Evolutionary conservation across 1,284 basidiomycete species (phyloP).

Genomic region (Phellopilus nigrolimitatus): DNA sequence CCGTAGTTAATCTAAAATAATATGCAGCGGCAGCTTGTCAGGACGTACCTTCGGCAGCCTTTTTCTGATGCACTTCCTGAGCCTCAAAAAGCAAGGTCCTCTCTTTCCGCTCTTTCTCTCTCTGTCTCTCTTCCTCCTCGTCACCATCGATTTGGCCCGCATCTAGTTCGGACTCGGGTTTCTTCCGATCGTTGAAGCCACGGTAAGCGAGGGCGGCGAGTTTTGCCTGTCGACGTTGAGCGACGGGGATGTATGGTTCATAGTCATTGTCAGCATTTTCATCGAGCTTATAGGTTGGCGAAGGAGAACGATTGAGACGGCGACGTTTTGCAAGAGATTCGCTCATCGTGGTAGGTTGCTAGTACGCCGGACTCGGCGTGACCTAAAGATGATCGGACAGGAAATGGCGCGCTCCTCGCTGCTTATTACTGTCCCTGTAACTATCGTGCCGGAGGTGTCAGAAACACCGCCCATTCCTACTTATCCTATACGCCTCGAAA

Average conservation of each 20-base stretch:
- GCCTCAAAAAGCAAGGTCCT: conserved; percentile 85
- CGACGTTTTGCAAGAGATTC: conserved; percentile 39
- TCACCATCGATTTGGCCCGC: conserved; percentile 72
- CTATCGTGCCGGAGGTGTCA: conserved; percentile 66
- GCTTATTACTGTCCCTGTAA: conserved; percentile 91
- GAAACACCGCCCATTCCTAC: conserved; percentile 74
- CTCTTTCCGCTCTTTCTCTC: conserved; percentile 75
- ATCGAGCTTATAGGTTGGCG: conserved; percentile 60
- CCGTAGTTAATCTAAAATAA: conserved; percentile 14
- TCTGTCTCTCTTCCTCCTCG: conserved; percentile 66
- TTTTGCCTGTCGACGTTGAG: conserved; percentile 79
- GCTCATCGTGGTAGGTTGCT: not conserved
- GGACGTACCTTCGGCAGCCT: conserved; percentile 71
- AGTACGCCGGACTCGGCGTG: not conserved
- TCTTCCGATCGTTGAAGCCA: conserved; percentile 49
- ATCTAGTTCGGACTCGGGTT: conserved; percentile 47
- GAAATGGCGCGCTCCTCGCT: not conserved
- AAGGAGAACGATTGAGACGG: conserved; percentile 45
- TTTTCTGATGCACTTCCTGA: conserved; percentile 84
- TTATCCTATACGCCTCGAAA: conserved; percentile 73
- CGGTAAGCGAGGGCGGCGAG: conserved; percentile 68
- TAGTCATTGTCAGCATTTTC: conserved; percentile 61
- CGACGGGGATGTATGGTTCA: conserved; percentile 84
- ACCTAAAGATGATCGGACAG: not conserved
- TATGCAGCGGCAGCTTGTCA: not conserved